Base-by-base conservation (phyloP, 2,329 filamentous ascomycete species). In the Aspergillus puulaauensis region DNA sequence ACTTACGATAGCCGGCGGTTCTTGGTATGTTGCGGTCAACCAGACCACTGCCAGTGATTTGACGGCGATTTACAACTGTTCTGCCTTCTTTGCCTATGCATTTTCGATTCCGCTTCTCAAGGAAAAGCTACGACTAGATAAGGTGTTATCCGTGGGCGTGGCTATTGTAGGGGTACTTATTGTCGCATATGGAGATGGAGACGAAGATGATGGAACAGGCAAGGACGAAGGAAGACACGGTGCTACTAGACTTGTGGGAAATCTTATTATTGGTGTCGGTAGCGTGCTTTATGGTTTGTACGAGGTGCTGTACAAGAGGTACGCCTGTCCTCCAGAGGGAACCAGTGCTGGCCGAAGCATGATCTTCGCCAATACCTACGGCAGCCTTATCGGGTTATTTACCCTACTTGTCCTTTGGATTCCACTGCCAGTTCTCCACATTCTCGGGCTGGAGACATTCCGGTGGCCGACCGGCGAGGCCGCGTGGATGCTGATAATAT, bases 51-150 rank as follows among this genome's bases (percentile, higher is more conserved):
- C 95, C 3, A 92, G 90, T 64, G 95, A 99, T 74, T 78, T 99
- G 67, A 99, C 95, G 0, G 95, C 95, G 54, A 99, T 99, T 67
- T 99, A 99, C 83, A 99, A 99, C 78, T 99, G 95, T 81, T 96
- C 91, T 53, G 93, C 95, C 58, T 99, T 99, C 77, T 99, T 99
- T 74, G 95, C 95, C 49, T 99, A 99, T 72, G 93, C 91, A 12
- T 99, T 99, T 72, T 96, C 90, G 46, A 92, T 99, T 45, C 92
- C 93, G 1, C 77, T 99, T 17, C 81, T 99, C 2, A 87, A 90
- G 57, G 95, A 99, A 74, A 91, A 89, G 64, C 77, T 97, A 12
- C 87, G 91, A 21, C 77, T 88, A 39, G 91, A 91, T 77, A 99
- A 99, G 79, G 87, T 92, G 27, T 73, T 96, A 51, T 90, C 93